These are phyloP conservation scores for Hanseniaspora jakobsenii DNA, from an alignment of 805 yeast genomes.

Conservation along the genomic window DNA sequence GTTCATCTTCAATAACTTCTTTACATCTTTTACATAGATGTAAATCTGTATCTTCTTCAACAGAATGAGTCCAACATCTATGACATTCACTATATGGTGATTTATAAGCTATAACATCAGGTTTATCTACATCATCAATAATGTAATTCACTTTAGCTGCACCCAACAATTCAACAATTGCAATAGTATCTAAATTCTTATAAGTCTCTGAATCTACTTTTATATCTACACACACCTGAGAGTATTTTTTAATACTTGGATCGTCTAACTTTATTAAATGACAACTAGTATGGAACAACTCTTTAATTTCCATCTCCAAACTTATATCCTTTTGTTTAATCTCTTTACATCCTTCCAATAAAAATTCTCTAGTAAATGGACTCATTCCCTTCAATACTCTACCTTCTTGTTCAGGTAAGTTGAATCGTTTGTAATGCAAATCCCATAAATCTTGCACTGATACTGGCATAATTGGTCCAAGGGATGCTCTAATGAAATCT, in stretches of 20 bases:
- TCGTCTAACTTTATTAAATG: constrained; percentile 18
- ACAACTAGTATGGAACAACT: constrained; percentile 3
- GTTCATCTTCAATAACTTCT: too few species aligned
- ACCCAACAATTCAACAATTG: constrained; percentile 47
- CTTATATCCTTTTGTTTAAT: constrained; percentile 4
- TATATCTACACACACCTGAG: constrained; percentile 26
- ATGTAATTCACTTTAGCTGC: constrained; percentile 46
- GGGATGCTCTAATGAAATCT: constrained; percentile 47
- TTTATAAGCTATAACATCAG: constrained; percentile 32
- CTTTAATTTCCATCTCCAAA: neutral
- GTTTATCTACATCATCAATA: constrained; percentile 15
- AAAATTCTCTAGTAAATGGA: constrained; percentile 17
- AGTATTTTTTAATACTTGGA: constrained; percentile 20
- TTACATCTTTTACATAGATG: too few species aligned
- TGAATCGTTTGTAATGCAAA: constrained; percentile 20
- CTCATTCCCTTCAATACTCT: constrained; percentile 9
- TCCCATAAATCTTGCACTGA: constrained; percentile 85
- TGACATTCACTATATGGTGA: constrained; percentile 56
- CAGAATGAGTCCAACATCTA: constrained; percentile 98
- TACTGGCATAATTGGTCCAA: constrained; percentile 75
- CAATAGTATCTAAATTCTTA: constrained; percentile 27
- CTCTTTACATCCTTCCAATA: constrained; percentile 17
- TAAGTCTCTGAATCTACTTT: constrained; percentile 8
- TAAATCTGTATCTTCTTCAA: too few species aligned
- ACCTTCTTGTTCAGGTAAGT: constrained; percentile 17